phyloP scores from a whole-genome alignment of 116 monocot species.

The Posidonia oceanica region DNA sequence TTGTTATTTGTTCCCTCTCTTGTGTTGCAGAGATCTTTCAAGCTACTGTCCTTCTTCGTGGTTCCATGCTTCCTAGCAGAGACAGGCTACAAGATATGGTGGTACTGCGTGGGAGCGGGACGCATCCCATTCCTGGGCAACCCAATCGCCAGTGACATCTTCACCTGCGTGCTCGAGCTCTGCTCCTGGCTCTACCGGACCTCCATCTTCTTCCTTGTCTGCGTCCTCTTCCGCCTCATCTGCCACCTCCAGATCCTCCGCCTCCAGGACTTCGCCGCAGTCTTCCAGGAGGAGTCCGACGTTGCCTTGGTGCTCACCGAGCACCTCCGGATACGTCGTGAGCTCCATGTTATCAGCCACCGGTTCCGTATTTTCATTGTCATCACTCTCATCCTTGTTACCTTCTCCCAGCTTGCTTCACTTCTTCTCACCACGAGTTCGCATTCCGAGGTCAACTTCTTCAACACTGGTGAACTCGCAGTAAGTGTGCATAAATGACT shows the following conservation, averaged over 20 bases:
- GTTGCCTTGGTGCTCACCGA: conserved; percentile 40
- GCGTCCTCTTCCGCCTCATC: conserved; percentile 75
- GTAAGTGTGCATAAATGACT: conserved; percentile 16
- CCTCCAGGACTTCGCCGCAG: conserved; percentile 52
- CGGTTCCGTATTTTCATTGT: conserved; percentile 60
- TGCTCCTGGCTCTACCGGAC: conserved; percentile 73
- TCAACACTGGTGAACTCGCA: conserved; percentile 67
- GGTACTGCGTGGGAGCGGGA: conserved; percentile 40
- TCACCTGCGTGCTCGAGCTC: conserved; percentile 45
- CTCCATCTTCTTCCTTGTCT: conserved; percentile 60
- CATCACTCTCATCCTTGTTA: conserved; percentile 35
- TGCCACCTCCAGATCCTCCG: conserved; percentile 82
- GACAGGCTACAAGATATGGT: conserved; percentile 41
- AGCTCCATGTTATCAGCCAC: conserved; percentile 67
- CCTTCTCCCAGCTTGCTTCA: conserved; percentile 48
- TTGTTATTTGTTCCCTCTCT: neutral
- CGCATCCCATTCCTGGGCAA: conserved; percentile 32
- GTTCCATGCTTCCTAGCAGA: conserved; percentile 41
- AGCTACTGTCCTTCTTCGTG: conserved; percentile 43
- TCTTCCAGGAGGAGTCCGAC: conserved; percentile 35
- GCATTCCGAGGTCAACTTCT: conserved; percentile 44
- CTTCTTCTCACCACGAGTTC: conserved; percentile 56
- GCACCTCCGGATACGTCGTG: conserved; percentile 49
- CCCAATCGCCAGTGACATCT: conserved; percentile 17
- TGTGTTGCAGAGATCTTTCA: conserved; percentile 32